Base-by-base conservation (phyloP, 2,329 filamentous ascomycete genomes). In the Fusarium hainanense region DNA sequence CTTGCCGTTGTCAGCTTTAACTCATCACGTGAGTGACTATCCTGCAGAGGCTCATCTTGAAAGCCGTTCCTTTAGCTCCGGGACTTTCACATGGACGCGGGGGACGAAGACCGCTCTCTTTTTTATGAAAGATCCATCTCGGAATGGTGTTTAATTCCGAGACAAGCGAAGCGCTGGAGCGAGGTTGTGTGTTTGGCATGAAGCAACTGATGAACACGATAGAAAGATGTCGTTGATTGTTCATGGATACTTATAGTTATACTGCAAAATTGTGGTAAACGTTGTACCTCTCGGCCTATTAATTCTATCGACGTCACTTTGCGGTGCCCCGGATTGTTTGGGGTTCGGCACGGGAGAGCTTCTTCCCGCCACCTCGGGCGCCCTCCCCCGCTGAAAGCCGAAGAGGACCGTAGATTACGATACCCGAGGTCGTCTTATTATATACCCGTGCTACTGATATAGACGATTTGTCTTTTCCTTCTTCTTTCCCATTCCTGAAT, bases 341-440 rank as follows among this genome's bases (percentile, higher is more conserved):
- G 69, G 23, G 34, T 48, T 74, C 73, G 73, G 72, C 62, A 63
- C 65, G 63, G 54, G 54, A 42, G 48, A 46, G 54, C 54, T 60
- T 59, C 59, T 58, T 55, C 56, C 72, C 71, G 65, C 73, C 73
- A 74, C 73, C 56, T 73, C 63, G 34, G 49, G 34, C 69, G 72
- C 64, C 48, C 59, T 52, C 65, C 74, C 76, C 76, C 77, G 71
- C 74, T 72, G 72, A 76, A 80, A 81, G 79, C 79, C 79, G 79
- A 81, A 72, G 77, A 74, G 74, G 74, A 74, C 79, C 79, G 79
- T 79, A 68, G 51, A 51, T 37, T 64, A 42, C 57, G 58, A 63
- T 70, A 74, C 63, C 72, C 72, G 72, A 73, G 68, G 62, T 63
- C 58, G 68, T 58, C 56, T 50, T 58, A 40, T 48, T 58, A n/a